Evolutionary conservation across 176 grass and related monocot species (phyloP).

Genomic region (Secale cereale): DNA sequence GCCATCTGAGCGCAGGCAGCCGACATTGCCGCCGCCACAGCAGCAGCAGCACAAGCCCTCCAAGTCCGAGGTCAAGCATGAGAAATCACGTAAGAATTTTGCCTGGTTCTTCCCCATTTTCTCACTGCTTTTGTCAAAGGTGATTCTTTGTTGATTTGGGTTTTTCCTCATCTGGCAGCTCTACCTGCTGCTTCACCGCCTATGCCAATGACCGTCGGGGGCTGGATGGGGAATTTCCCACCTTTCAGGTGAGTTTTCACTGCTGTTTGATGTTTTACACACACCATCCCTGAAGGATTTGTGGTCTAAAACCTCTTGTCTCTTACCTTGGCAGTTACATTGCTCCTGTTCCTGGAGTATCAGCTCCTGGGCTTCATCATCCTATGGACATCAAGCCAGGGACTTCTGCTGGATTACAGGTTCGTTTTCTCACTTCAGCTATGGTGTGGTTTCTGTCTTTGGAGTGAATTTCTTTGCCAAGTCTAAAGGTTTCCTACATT

Average conservation of each 20-base stretch:
- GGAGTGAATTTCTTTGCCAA: neutral
- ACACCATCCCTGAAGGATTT: neutral
- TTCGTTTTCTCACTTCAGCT: slow-evolving; percentile 14
- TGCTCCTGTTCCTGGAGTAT: slow-evolving; percentile 64
- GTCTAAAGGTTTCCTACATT: slow-evolving; percentile 17
- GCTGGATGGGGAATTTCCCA: slow-evolving; percentile 72
- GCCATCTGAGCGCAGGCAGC: slow-evolving; percentile 30
- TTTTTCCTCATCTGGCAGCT: slow-evolving; percentile 28
- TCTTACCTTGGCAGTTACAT: slow-evolving; percentile 57
- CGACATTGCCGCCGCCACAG: slow-evolving; percentile 13
- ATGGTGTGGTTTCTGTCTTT: neutral
- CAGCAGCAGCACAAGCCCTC: slow-evolving; percentile 48
- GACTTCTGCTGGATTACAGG: slow-evolving; percentile 60
- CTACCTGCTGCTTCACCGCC: slow-evolving; percentile 52
- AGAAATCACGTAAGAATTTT: slow-evolving; percentile 65
- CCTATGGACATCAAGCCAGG: slow-evolving; percentile 61
- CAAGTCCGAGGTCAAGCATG: slow-evolving; percentile 74
- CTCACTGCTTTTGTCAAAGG: neutral
- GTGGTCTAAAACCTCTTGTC: slow-evolving; percentile 28
- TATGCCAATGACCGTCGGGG: slow-evolving; percentile 72
- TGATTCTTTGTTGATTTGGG: neutral
- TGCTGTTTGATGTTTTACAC: neutral
- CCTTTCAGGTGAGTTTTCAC: slow-evolving; percentile 65
- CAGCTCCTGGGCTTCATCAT: slow-evolving; percentile 64
- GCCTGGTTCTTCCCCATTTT: slow-evolving; percentile 14